Percentiles rank a stretch among this genome's conserved stretches.
These are phyloP conservation scores for Calonectria crousiana DNA, from an alignment of 2,329 filamentous ascomycete genomes.

Conservation along the genomic window DNA sequence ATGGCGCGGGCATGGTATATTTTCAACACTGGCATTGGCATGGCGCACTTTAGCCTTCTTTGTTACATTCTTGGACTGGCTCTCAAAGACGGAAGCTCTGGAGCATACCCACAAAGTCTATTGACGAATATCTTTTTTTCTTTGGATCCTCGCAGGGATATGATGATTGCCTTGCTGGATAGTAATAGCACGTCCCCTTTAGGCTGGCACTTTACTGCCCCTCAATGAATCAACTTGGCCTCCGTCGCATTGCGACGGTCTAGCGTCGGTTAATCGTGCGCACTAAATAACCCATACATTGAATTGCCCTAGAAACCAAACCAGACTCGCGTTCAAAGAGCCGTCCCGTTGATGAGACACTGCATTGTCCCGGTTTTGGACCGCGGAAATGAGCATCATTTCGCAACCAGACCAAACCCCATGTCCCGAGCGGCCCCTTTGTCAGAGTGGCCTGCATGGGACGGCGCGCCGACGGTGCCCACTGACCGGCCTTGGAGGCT, in stretches of 20 bases:
- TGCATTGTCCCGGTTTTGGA: slow-evolving; percentile 2
- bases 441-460: background rate
- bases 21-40: slow-evolving; percentile 18
- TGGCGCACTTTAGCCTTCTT: slow-evolving; percentile 14
- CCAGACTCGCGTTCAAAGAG: too few species aligned
- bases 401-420: slow-evolving; percentile 14
- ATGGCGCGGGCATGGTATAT: slow-evolving; percentile 2
- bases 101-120: background rate
- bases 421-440: background rate
- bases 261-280: background rate
- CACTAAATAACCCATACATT: background rate
- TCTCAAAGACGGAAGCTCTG: slow-evolving; percentile 8
- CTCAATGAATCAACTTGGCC: background rate
- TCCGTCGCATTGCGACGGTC: background rate
- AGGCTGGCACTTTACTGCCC: background rate
- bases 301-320: slow-evolving; percentile 4
- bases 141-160: background rate
- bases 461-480: background rate
- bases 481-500: background rate
- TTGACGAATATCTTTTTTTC: slow-evolving; percentile 13
- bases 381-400: slow-evolving; percentile 33
- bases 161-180: slow-evolving; percentile 18
- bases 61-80: slow-evolving; percentile 25
- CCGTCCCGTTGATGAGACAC: slow-evolving; percentile 10
- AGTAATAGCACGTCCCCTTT: slow-evolving; percentile 7